phyloP scores from a whole-genome alignment of 805 yeast species.

The Metschnikowia vanudenii region DNA sequence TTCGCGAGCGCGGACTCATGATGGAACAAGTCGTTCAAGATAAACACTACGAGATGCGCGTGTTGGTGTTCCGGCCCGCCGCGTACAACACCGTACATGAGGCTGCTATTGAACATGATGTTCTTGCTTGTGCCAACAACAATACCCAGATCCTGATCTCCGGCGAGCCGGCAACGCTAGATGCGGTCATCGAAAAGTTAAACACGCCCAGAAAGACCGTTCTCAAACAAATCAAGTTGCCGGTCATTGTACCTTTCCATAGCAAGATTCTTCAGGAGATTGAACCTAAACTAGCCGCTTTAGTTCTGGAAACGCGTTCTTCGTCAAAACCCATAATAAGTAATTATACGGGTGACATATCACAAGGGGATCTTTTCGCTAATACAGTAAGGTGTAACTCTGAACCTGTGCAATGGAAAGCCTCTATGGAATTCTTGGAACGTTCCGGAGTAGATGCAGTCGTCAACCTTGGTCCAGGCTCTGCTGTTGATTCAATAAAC shows the following conservation, averaged over 20 bases:
- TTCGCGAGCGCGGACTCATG: constrained; percentile 19
- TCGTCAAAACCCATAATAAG: constrained; percentile 34
- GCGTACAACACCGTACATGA: constrained; percentile 24
- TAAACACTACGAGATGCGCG: constrained; percentile 31
- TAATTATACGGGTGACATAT: constrained; percentile 33
- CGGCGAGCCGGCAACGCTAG: constrained; percentile 34
- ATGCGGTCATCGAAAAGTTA: constrained; percentile 20
- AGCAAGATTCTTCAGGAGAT: constrained; percentile 39
- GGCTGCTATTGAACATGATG: constrained; percentile 19
- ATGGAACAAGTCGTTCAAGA: constrained; percentile 12
- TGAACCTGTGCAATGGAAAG: constrained; percentile 45
- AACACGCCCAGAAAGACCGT: constrained; percentile 18
- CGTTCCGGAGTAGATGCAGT: constrained; percentile 20
- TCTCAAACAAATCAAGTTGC: constrained; percentile 30
- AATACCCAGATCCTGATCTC: constrained; percentile 43
- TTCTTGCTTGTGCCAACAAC: constrained; percentile 50
- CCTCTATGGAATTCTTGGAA: constrained; percentile 30
- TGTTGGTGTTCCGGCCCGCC: constrained; percentile 29
- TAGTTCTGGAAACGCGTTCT: constrained; percentile 14
- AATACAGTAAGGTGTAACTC: constrained; percentile 41
- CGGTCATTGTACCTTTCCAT: constrained; percentile 55
- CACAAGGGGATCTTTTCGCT: constrained; percentile 24
- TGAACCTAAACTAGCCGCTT: constrained; percentile 28
- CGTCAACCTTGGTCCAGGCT: constrained; percentile 41
- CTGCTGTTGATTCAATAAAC: constrained; percentile 27